Percentiles rank a stretch among this genome's conserved stretches.
Conservation (phyloP, 1,284 basidiomycete genomes). For the Fistulinella cinereoalba region DNA sequence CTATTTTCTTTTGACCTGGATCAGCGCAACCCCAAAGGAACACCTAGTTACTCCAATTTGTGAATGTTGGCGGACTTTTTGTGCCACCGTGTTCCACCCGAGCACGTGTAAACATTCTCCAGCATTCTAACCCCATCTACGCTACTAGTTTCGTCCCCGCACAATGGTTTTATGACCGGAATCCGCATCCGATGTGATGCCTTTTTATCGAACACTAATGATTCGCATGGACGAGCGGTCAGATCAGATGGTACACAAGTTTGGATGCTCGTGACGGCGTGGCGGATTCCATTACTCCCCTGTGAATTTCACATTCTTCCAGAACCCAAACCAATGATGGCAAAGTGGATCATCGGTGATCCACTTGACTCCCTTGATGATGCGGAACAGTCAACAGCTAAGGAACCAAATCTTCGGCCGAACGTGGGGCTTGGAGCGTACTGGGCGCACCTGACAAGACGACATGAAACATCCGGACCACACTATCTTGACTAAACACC, state of each 20-base stretch:
- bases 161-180: no score
- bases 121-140: constrained; percentile 4
- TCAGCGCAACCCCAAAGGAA: constrained; percentile 9
- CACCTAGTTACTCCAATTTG: not conserved
- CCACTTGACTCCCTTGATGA: not conserved
- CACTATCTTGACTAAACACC: no score
- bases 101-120: constrained; percentile 3
- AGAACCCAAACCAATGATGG: not conserved
- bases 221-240: not conserved
- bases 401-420: not conserved
- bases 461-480: no score
- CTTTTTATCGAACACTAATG: no score
- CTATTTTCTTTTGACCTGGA: not conserved
- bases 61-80: constrained; percentile 3
- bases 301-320: not conserved
- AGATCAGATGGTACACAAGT: constrained; percentile 11
- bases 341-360: not conserved
- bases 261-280: not conserved
- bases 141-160: no score
- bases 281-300: not conserved
- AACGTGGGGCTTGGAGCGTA: no score
- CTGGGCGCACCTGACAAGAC: no score
- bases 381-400: not conserved
- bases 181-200: no score
- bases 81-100: constrained; percentile 1